Evolutionary conservation across 768 basidiomycete species (phyloP).

Genomic region (Boletus reticulatus): DNA sequence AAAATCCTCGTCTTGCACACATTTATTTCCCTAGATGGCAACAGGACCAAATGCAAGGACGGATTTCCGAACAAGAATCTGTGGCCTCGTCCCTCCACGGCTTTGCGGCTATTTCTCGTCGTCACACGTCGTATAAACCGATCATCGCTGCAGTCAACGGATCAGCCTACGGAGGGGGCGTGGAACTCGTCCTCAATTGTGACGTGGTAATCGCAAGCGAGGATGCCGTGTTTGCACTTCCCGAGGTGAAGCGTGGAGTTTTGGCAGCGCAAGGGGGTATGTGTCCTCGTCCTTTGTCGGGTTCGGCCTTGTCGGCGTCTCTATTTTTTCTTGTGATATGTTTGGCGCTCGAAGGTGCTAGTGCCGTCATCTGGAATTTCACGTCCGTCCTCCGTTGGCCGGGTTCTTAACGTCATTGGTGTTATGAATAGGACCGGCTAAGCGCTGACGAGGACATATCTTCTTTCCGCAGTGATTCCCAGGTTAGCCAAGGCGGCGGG

Average conservation of each 20-base stretch:
- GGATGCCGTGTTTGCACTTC: constrained; percentile 68
- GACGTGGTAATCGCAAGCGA: constrained; percentile 71
- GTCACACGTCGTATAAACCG: constrained; percentile 60
- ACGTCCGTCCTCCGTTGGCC: not conserved
- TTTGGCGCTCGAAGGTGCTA: not conserved
- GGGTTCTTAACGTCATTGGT: not conserved
- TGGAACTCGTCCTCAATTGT: constrained; percentile 71
- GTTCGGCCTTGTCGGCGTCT: not conserved
- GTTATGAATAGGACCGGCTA: constrained; percentile 3
- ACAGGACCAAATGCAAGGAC: constrained; percentile 44
- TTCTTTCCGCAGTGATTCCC: constrained; percentile 53
- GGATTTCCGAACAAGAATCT: constrained; percentile 42
- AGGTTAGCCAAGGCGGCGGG: constrained; percentile 63
- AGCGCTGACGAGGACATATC: constrained; percentile 11
- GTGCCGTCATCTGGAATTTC: not conserved
- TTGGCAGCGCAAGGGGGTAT: constrained; percentile 68
- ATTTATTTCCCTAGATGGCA: constrained; percentile 51
- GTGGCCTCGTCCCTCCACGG: constrained; percentile 47
- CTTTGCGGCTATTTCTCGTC: constrained; percentile 72
- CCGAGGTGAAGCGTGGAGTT: constrained; percentile 79
- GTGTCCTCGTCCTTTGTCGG: constrained; percentile 16
- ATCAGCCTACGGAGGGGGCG: constrained; percentile 65
- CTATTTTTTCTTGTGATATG: not conserved
- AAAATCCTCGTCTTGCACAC: not conserved
- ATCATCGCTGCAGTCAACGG: constrained; percentile 82